A percentile compares a stretch with the other conserved stretches of the same genome.
These are phyloP conservation scores for Pestalotiopsis sp. DNA, from an alignment of 2,329 filamentous ascomycete species.

Conservation along the genomic window DNA sequence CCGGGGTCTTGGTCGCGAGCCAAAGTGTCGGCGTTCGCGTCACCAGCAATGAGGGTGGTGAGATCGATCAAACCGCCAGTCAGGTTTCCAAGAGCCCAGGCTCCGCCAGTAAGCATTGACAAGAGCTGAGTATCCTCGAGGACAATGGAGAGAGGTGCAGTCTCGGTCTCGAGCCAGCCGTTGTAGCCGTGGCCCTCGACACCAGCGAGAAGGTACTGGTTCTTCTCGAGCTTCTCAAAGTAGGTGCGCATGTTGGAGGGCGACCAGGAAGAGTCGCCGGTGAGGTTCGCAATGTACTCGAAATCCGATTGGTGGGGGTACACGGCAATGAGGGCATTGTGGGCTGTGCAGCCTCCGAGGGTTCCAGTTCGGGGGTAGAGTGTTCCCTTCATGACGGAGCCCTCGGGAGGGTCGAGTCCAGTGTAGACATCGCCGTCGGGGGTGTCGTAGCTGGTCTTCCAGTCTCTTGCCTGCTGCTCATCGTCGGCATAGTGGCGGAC, in stretches of 20 bases:
- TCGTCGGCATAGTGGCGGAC: constrained; percentile 59
- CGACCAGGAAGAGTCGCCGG: constrained; percentile 56
- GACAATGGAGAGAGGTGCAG: constrained; percentile 51
- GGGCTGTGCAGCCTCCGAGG: constrained; percentile 57
- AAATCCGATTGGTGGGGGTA: constrained; percentile 55
- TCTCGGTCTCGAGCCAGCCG: constrained; percentile 56
- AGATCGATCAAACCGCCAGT: constrained; percentile 33
- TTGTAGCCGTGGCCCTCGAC: constrained; percentile 59
- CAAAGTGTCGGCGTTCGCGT: constrained; percentile 49
- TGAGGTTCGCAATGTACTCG: constrained; percentile 50
- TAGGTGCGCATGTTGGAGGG: constrained; percentile 59
- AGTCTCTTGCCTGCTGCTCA: constrained; percentile 50
- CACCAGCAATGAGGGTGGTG: constrained; percentile 43
- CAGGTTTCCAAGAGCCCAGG: constrained; percentile 48
- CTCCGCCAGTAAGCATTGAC: constrained; percentile 50
- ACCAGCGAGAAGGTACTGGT: constrained; percentile 54
- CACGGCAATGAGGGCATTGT: constrained; percentile 55
- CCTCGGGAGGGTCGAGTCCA: constrained; percentile 50
- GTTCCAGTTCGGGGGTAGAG: constrained; percentile 57
- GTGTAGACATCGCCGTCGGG: constrained; percentile 48
- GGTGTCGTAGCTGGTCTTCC: constrained; percentile 56
- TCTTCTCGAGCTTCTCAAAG: constrained; percentile 53
- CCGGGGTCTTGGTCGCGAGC: constrained; percentile 45
- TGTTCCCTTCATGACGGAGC: constrained; percentile 49
- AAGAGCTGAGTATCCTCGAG: constrained; percentile 53